Conservation (phyloP, 2,329 filamentous ascomycete genomes). For the Beauveria rudraprayagi region DNA sequence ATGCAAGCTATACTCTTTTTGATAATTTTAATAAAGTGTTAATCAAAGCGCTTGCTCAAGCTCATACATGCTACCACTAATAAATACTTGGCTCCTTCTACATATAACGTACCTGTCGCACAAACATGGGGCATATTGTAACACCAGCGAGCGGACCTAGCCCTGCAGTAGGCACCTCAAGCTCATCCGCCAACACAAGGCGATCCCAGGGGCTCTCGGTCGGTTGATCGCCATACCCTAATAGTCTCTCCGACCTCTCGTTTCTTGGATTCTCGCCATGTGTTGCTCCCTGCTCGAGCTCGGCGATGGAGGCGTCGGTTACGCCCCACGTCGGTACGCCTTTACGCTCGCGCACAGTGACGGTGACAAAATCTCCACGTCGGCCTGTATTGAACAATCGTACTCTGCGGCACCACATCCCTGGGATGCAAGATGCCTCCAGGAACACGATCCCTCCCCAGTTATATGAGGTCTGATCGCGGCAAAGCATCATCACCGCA, state of each 20-base stretch:
- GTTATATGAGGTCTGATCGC: too few relatives aligned
- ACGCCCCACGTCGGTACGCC: not conserved
- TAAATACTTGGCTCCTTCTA: not conserved
- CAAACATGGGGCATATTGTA: not conserved
- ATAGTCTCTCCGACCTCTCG: too few relatives aligned
- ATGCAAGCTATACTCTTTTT: not conserved
- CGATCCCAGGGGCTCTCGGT: not conserved
- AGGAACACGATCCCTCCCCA: not conserved
- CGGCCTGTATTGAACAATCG: not conserved
- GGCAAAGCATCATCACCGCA: not conserved
- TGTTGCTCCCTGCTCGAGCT: not conserved
- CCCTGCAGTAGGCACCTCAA: not conserved
- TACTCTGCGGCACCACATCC: not conserved
- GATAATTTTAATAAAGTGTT: not conserved
- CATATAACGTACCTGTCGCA: not conserved
- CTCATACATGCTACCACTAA: not conserved
- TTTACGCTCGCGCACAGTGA: not conserved
- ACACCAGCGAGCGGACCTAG: not conserved
- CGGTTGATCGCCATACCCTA: not conserved
- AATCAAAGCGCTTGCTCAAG: not conserved
- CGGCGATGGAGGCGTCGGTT: not conserved
- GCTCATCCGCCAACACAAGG: not conserved
- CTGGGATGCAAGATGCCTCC: not conserved
- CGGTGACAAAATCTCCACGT: not conserved
- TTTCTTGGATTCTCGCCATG: too few relatives aligned